Evolutionary conservation across 169 alveolate species (phyloP).

Genomic region (Babesia ovata): DNA sequence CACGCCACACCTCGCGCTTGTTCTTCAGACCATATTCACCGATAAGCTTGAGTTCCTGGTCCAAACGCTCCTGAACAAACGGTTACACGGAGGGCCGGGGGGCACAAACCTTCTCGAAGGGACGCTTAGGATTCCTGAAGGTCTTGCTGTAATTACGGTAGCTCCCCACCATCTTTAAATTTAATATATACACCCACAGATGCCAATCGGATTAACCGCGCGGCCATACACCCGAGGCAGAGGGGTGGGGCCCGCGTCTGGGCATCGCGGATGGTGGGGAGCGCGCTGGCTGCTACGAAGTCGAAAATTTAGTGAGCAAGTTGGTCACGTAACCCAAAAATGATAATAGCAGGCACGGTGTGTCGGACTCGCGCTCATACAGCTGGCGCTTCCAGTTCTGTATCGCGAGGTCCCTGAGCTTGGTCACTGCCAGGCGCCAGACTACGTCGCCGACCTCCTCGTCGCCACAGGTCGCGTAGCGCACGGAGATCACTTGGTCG

Average conservation of each 20-base stretch:
- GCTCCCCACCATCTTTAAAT: slow-evolving; percentile 79
- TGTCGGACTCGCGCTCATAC: slow-evolving; percentile 8
- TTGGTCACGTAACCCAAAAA: slow-evolving; percentile 33
- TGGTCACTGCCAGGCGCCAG: slow-evolving; percentile 60
- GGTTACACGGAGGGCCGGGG: neutral
- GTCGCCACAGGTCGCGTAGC: slow-evolving; percentile 27
- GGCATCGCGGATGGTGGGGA: slow-evolving; percentile 19
- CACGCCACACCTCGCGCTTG: slow-evolving; percentile 99
- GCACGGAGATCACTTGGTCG: slow-evolving; percentile 15
- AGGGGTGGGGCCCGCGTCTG: slow-evolving; percentile 40
- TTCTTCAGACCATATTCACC: slow-evolving; percentile 99
- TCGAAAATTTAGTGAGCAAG: slow-evolving; percentile 15
- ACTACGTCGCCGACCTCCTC: slow-evolving; percentile 57
- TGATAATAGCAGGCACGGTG: slow-evolving; percentile 7
- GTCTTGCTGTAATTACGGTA: slow-evolving; percentile 88
- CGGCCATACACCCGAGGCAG: neutral
- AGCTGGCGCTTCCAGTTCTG: slow-evolving; percentile 65
- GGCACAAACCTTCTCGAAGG: slow-evolving; percentile 90
- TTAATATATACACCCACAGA: slow-evolving; percentile 1
- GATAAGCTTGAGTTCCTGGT: slow-evolving; percentile 93
- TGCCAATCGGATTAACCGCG: slow-evolving; percentile 9
- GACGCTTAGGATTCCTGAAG: slow-evolving; percentile 92
- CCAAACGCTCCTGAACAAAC: slow-evolving; percentile 88
- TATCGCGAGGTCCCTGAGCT: slow-evolving; percentile 47
- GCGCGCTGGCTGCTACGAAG: neutral